These are phyloP conservation scores for Spencermartinsiella europaea DNA, from an alignment of 805 yeast species.

Conservation along the genomic window DNA sequence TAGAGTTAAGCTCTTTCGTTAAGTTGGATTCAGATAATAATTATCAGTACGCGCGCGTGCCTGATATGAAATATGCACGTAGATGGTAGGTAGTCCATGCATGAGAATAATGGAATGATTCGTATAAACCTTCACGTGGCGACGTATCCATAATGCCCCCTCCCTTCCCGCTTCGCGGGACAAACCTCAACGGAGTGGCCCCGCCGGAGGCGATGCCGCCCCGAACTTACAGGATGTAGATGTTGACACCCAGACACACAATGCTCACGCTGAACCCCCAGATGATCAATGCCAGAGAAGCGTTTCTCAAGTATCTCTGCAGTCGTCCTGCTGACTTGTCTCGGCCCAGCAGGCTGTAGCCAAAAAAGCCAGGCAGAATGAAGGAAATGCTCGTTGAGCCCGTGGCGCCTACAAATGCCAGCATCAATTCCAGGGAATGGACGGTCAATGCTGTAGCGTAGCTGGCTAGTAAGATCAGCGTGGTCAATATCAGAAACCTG, in stretches of 20 bases:
- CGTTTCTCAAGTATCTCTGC: slow-evolving; percentile 33
- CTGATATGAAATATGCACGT: too few relatives aligned
- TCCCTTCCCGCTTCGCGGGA: too few relatives aligned
- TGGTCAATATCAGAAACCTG: slow-evolving; percentile 39
- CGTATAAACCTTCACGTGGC: too few relatives aligned
- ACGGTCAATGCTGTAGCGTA: slow-evolving; percentile 63
- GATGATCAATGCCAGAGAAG: slow-evolving; percentile 50
- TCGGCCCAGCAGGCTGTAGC: slow-evolving; percentile 60
- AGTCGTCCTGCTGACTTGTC: slow-evolving; percentile 14
- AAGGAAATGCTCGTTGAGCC: slow-evolving; percentile 91
- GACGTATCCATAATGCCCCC: too few relatives aligned
- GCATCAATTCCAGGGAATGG: slow-evolving; percentile 69
- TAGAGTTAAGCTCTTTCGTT: too few relatives aligned
- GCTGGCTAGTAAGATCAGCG: slow-evolving; percentile 44
- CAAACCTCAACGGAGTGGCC: too few relatives aligned
- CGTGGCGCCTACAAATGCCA: slow-evolving; percentile 87
- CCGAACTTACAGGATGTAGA: too few relatives aligned
- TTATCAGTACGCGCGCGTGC: too few relatives aligned
- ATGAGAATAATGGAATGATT: too few relatives aligned
- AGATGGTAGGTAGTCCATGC: too few relatives aligned
- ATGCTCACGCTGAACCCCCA: slow-evolving; percentile 74
- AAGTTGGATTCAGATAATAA: too few relatives aligned
- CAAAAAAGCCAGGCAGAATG: slow-evolving; percentile 84
- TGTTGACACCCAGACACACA: slow-evolving; percentile 47
- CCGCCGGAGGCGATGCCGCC: too few relatives aligned